A percentile compares a stretch with the other conserved stretches of the same genome.
Evolutionary conservation across 441 rosid species (phyloP).

Genomic region (Brassica balearica): DNA sequence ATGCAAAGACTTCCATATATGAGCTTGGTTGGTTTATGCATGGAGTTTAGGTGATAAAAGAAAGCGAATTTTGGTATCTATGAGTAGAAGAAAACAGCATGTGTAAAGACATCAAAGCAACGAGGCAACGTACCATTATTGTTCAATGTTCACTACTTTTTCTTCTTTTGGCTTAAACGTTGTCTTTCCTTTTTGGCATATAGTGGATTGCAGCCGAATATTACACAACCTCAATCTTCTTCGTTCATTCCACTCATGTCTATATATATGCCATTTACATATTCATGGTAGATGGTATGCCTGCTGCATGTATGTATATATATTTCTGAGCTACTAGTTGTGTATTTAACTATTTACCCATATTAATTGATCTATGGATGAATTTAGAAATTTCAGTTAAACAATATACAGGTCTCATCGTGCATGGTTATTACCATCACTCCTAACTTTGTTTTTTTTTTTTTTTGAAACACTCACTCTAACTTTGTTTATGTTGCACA

Average conservation of each 20-base stretch:
- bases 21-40: neutral
- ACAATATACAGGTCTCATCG: neutral
- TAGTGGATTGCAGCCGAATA: constrained; percentile 43
- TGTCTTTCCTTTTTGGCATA: constrained; percentile 44
- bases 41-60: neutral
- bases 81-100: constrained; percentile 30
- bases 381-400: neutral
- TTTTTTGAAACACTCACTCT: too few relatives aligned
- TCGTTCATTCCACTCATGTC: neutral
- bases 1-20: neutral
- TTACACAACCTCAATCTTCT: constrained; percentile 17
- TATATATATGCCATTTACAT: neutral
- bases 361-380: neutral
- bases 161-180: constrained; percentile 29
- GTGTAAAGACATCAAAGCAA: constrained; percentile 42
- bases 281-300: constrained; percentile 5
- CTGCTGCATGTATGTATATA: neutral
- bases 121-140: constrained; percentile 35
- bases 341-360: neutral
- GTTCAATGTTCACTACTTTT: neutral
- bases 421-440: neutral
- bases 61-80: neutral
- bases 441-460: neutral
- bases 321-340: neutral
- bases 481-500: neutral